Percentiles rank a stretch among this genome's conserved stretches.
Conservation (phyloP, 2,329 filamentous ascomycete genomes). For the Pyricularia sp. region DNA sequence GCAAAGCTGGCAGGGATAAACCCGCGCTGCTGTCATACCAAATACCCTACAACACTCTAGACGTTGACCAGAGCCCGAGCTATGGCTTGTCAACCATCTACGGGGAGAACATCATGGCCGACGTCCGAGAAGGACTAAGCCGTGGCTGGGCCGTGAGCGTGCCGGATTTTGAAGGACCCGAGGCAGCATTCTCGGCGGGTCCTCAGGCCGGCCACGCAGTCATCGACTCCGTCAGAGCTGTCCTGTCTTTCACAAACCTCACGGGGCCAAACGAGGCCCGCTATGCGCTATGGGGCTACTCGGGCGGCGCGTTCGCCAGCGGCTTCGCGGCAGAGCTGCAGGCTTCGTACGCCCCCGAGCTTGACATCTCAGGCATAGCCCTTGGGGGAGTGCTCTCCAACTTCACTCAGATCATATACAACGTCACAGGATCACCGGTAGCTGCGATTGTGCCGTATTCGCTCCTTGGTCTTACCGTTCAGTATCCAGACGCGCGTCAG, state of each 20-base stretch:
- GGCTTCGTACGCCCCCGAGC: conserved; percentile 35
- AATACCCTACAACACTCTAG: conserved; percentile 27
- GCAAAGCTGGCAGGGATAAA: background rate
- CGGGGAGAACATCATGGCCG: conserved; percentile 13
- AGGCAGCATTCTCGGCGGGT: conserved; percentile 31
- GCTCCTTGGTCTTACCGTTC: background rate
- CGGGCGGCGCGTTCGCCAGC: conserved; percentile 38
- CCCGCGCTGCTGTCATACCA: conserved; percentile 29
- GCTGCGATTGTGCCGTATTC: conserved; percentile 19
- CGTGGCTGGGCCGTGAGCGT: conserved; percentile 33
- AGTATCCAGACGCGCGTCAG: background rate
- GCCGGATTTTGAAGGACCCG: conserved; percentile 33
- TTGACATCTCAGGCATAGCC: conserved; percentile 24
- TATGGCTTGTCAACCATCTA: conserved; percentile 20
- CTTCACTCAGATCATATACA: conserved; percentile 26
- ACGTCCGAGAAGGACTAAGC: conserved; percentile 23
- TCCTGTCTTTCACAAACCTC: conserved; percentile 15
- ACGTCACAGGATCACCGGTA: conserved; percentile 22
- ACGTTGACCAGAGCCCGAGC: conserved; percentile 27
- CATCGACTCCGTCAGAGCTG: conserved; percentile 31
- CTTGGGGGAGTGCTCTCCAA: conserved; percentile 35
- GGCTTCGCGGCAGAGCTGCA: conserved; percentile 41
- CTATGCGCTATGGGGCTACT: conserved; percentile 42
- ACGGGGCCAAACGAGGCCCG: conserved; percentile 18
- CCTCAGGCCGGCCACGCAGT: conserved; percentile 31